phyloP scores from a whole-genome alignment of 2,329 filamentous ascomycete species.

The Penicillium sp. region DNA sequence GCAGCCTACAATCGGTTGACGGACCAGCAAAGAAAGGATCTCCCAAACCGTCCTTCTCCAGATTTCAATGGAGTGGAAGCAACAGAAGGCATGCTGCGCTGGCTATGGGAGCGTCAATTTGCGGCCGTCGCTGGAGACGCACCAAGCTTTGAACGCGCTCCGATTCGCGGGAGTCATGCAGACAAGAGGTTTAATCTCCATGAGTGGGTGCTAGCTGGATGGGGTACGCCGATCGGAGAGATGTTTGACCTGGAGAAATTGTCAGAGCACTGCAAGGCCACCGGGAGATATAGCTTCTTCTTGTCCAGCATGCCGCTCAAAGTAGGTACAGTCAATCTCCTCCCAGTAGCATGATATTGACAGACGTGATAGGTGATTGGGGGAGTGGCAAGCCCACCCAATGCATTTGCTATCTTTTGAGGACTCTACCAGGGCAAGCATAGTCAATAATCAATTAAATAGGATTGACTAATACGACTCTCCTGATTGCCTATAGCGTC shows the following conservation, averaged over 20 bases:
- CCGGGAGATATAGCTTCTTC: conserved; percentile 34
- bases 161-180: conserved; percentile 26
- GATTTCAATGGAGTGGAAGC: conserved; percentile 36
- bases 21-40: conserved; percentile 13
- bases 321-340: conserved; percentile 20
- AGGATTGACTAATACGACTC: too few species aligned
- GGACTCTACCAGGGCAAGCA: neutral
- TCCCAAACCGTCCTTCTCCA: conserved; percentile 18
- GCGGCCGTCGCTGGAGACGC: conserved; percentile 36
- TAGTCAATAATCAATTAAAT: too few species aligned
- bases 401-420: conserved; percentile 26
- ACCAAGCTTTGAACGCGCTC: conserved; percentile 32
- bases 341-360: too few species aligned
- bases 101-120: conserved; percentile 39
- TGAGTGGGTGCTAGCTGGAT: conserved; percentile 32
- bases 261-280: conserved; percentile 30
- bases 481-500: too few species aligned
- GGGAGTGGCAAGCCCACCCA: conserved; percentile 24
- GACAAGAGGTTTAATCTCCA: conserved; percentile 28
- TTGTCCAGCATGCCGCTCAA: conserved; percentile 35
- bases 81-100: conserved; percentile 31
- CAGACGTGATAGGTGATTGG: conserved; percentile 19
- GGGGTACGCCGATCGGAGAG: conserved; percentile 35
- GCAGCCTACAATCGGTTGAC: conserved; percentile 19
- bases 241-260: conserved; percentile 36